A percentile compares a stretch with the other conserved stretches of the same genome.
phyloP scores from a whole-genome alignment of 176 grass and related monocot species.

The Oryza longistaminata region DNA sequence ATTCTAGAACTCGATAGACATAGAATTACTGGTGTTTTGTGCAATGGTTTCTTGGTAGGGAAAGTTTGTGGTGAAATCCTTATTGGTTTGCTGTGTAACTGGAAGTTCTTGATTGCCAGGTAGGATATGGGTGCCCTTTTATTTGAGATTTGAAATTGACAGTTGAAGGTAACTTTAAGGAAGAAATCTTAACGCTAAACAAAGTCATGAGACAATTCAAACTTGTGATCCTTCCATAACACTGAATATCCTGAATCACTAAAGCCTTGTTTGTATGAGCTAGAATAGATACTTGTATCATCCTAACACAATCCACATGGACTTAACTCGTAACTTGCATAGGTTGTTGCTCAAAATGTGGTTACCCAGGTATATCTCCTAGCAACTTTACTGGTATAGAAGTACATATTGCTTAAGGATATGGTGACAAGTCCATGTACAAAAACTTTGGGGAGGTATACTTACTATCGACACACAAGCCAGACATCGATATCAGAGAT shows the following conservation, averaged over 20 bases:
- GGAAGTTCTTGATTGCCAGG: not conserved
- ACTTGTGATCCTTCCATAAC: conserved; percentile 12
- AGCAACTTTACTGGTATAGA: not conserved
- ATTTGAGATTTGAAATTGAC: conserved; percentile 21
- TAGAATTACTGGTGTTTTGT: conserved; percentile 8
- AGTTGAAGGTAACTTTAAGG: not conserved
- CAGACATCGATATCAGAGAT: too few relatives aligned
- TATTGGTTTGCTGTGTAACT: not conserved
- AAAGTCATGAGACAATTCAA: not conserved
- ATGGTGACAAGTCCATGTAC: not conserved
- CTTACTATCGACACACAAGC: too few relatives aligned
- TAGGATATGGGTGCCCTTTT: not conserved
- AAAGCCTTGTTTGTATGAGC: not conserved
- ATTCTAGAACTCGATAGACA: too few relatives aligned
- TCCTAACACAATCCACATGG: not conserved
- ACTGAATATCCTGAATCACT: not conserved
- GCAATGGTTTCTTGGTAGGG: not conserved
- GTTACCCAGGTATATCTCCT: not conserved
- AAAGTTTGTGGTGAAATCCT: not conserved
- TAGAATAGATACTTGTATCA: not conserved
- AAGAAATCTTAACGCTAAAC: not conserved
- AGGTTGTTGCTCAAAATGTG: not conserved
- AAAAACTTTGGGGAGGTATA: not conserved
- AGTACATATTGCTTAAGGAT: not conserved
- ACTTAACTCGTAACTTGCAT: not conserved